Conservation (phyloP, 805 yeast genomes). For the Wickerhamiella hasegawae region DNA sequence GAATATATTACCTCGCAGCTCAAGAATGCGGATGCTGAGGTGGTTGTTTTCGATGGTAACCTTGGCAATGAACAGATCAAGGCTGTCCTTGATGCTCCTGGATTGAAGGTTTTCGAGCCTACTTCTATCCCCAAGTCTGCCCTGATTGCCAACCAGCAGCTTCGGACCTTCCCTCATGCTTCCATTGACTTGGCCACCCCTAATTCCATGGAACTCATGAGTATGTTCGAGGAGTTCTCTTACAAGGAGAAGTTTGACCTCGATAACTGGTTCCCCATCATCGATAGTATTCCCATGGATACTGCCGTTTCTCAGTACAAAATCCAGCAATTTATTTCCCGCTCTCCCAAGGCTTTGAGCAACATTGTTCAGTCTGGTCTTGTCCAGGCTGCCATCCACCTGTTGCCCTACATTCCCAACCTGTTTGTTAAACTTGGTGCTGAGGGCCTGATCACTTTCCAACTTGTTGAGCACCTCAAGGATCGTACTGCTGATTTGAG, state of each 20-base stretch:
- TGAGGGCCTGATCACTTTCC: slow-evolving; percentile 38
- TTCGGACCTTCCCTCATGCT: slow-evolving; percentile 34
- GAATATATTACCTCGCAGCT: slow-evolving; percentile 31
- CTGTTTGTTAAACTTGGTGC: slow-evolving; percentile 52
- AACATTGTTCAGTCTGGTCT: slow-evolving; percentile 21
- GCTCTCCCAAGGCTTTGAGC: slow-evolving; percentile 15
- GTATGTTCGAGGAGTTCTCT: slow-evolving; percentile 36
- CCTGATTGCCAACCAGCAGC: slow-evolving; percentile 25
- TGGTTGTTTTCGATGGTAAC: slow-evolving; percentile 54
- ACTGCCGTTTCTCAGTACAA: slow-evolving; percentile 17
- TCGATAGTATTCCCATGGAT: slow-evolving; percentile 41
- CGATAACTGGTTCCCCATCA: slow-evolving; percentile 57
- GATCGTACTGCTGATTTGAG: slow-evolving; percentile 16
- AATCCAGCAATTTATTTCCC: slow-evolving; percentile 13
- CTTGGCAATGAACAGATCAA: slow-evolving; percentile 30
- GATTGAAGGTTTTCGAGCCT: slow-evolving; percentile 44
- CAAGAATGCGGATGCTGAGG: slow-evolving; percentile 27
- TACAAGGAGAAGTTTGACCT: slow-evolving; percentile 32
- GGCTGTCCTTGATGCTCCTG: slow-evolving; percentile 20
- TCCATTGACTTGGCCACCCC: slow-evolving; percentile 42
- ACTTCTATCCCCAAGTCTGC: slow-evolving; percentile 54
- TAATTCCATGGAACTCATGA: slow-evolving; percentile 42
- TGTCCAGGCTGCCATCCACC: slow-evolving; percentile 50
- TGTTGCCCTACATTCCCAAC: slow-evolving; percentile 61
- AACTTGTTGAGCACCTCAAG: slow-evolving; percentile 19